phyloP scores from a whole-genome alignment of 1,284 basidiomycete genomes.

The Malassezia obtusa region DNA sequence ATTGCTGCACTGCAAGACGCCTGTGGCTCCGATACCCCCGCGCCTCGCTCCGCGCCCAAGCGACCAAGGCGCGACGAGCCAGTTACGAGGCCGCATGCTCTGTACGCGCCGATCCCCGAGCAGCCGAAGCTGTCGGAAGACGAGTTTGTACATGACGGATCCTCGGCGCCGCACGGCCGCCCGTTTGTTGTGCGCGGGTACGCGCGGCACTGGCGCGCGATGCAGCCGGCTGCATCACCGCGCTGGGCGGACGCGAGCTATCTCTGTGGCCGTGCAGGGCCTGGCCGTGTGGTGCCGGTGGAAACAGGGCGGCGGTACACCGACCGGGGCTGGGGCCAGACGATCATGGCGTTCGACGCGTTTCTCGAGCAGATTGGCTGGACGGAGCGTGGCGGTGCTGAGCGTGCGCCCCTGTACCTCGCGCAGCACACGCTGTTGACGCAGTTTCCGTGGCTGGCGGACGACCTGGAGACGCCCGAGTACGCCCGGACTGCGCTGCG shows the following conservation, averaged over 20 bases:
- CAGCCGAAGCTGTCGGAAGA: no score
- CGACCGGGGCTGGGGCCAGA: conserved; percentile 67
- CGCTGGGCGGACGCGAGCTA: conserved; percentile 47
- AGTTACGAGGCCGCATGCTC: no score
- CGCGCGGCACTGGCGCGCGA: conserved; percentile 59
- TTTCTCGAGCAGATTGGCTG: conserved; percentile 59
- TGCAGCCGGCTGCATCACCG: conserved; percentile 54
- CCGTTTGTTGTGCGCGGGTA: conserved; percentile 68
- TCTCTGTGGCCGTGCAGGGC: conserved; percentile 50
- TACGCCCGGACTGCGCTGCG: conserved; percentile 64
- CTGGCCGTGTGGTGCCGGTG: conserved; percentile 73
- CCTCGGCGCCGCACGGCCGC: neutral
- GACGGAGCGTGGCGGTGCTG: conserved; percentile 18
- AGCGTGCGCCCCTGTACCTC: conserved; percentile 57
- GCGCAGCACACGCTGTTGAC: conserved; percentile 76
- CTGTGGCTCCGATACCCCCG: no score
- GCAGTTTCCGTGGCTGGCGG: conserved; percentile 68
- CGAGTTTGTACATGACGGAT: no score
- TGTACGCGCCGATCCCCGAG: no score
- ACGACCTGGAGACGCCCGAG: conserved; percentile 71
- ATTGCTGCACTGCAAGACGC: no score
- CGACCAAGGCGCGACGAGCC: no score
- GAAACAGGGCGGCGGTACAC: conserved; percentile 79
- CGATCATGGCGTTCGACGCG: conserved; percentile 64
- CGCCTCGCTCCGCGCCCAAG: no score